Conservation (phyloP, 2,329 filamentous ascomycete genomes). For the Dichotomopilus funicola region DNA sequence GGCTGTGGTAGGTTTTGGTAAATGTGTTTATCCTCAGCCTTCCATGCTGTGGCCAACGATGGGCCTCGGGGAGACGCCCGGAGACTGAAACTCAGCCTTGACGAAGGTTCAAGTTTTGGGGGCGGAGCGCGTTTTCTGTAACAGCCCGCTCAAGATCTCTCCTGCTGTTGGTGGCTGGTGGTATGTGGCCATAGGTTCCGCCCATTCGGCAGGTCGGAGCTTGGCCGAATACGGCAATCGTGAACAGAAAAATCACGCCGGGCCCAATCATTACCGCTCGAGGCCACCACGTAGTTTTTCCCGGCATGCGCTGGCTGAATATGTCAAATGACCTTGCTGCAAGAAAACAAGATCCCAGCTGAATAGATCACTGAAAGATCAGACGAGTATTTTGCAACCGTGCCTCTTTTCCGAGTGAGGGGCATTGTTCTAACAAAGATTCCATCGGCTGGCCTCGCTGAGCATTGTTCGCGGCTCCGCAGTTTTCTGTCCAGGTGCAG, state of each 20-base stretch:
- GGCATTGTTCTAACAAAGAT: neutral
- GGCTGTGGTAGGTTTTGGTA: no score
- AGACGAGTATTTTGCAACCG: no score
- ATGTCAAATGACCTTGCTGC: no score
- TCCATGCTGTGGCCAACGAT: no score
- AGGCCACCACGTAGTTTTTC: no score
- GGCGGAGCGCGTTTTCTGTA: no score
- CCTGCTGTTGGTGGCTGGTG: conserved; percentile 11
- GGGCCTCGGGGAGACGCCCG: no score
- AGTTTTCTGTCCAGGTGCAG: conserved; percentile 4
- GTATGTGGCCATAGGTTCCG: neutral
- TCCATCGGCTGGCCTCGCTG: neutral
- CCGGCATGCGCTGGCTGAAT: no score
- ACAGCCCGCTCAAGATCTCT: neutral
- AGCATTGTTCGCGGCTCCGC: neutral
- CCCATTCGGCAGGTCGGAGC: conserved; percentile 2
- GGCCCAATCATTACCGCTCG: neutral
- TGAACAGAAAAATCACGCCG: conserved; percentile 1
- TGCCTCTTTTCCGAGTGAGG: neutral
- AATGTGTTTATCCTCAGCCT: no score
- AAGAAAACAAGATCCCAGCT: neutral
- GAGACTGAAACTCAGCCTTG: no score
- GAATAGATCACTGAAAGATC: neutral
- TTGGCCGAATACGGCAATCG: conserved; percentile 7
- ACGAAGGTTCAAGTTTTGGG: no score